phyloP scores from a whole-genome alignment of 495 filamentous ascomycete species.

The Apiosordaria backusii region DNA sequence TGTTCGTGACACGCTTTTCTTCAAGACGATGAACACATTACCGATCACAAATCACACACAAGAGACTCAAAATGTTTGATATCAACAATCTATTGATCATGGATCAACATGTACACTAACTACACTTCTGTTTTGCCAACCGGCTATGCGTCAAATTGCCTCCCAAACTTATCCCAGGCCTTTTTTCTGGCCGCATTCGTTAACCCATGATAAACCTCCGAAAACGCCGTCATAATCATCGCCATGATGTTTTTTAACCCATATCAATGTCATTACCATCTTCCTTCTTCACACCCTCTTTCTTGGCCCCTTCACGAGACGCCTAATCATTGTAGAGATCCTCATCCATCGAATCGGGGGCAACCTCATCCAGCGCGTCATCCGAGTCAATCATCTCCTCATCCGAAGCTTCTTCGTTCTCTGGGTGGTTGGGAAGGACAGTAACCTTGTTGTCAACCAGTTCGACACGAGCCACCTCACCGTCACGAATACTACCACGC shows the following conservation, averaged over 20 bases:
- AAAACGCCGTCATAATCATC: background rate
- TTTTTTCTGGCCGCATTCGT: background rate
- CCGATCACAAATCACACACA: too few relatives aligned
- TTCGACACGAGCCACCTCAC: slow-evolving; percentile 74
- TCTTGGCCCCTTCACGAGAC: background rate
- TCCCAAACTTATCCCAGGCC: background rate
- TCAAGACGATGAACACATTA: too few relatives aligned
- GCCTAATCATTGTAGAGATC: slow-evolving; percentile 59
- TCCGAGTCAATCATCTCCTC: slow-evolving; percentile 66
- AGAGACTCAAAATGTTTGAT: background rate
- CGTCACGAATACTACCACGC: slow-evolving; percentile 76
- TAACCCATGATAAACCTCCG: background rate
- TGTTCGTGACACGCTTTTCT: too few relatives aligned
- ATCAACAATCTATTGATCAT: background rate
- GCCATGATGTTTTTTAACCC: background rate
- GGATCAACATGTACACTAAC: background rate
- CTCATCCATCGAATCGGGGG: slow-evolving; percentile 70
- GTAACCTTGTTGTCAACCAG: slow-evolving; percentile 67
- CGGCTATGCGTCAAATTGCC: background rate
- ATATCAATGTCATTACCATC: background rate
- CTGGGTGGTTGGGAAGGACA: slow-evolving; percentile 76
- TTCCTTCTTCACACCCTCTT: background rate
- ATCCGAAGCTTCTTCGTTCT: slow-evolving; percentile 56
- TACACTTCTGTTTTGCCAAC: background rate
- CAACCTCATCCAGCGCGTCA: slow-evolving; percentile 64